phyloP scores from a whole-genome alignment of 163 green algal species.

The Scenedesmus sp. region DNA sequence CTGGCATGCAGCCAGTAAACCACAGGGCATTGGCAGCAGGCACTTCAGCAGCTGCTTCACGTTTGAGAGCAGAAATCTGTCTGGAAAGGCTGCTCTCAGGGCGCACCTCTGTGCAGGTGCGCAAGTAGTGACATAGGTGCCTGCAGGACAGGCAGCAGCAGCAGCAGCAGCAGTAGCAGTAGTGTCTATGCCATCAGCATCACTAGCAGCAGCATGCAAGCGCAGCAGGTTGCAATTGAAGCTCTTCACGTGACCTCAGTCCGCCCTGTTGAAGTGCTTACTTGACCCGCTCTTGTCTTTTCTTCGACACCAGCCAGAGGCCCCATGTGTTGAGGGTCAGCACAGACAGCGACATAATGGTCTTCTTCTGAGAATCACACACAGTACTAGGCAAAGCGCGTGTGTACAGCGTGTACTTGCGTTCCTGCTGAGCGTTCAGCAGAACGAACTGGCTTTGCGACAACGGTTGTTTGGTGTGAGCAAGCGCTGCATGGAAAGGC shows the following conservation, averaged over 20 bases:
- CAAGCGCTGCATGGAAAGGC: neutral
- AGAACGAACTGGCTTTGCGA: neutral
- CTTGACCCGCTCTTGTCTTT: constrained; percentile 54
- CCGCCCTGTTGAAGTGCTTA: neutral
- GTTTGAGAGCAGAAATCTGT: neutral
- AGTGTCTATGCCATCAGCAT: neutral
- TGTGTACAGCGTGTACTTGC: neutral
- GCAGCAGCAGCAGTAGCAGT: constrained; percentile 2
- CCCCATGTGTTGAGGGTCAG: constrained; percentile 66
- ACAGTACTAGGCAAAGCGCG: neutral
- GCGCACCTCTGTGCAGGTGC: constrained; percentile 16
- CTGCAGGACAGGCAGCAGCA: constrained; percentile 7
- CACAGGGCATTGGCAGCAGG: too few relatives aligned
- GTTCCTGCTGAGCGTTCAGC: neutral
- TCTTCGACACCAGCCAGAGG: constrained; percentile 64
- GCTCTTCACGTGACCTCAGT: too few relatives aligned
- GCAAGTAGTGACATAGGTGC: constrained; percentile 31
- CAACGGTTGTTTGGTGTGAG: neutral
- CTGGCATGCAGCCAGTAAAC: neutral
- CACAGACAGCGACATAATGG: constrained; percentile 26
- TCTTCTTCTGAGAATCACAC: neutral
- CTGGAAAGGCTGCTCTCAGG: neutral
- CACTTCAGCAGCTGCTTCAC: too few relatives aligned
- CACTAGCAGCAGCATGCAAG: neutral
- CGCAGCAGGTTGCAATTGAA: neutral